phyloP scores from a whole-genome alignment of 2,329 filamentous ascomycete genomes.

The Ceratocystis huliohia region DNA sequence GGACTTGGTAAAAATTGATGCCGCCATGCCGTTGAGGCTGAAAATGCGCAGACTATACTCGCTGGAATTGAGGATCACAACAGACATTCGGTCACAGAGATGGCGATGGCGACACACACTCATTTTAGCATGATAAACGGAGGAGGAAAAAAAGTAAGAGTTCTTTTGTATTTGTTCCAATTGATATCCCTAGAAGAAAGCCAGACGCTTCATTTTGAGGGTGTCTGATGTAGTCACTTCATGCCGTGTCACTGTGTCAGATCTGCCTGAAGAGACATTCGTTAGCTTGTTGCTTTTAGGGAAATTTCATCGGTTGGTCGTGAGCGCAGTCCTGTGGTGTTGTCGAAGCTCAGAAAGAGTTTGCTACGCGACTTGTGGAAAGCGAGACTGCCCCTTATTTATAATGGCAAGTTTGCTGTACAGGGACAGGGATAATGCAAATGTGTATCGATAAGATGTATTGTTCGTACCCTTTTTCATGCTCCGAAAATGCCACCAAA shows the following conservation, averaged over 20 bases:
- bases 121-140: background rate
- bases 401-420: background rate
- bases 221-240: conserved; percentile 21
- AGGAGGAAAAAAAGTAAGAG: conserved; percentile 15
- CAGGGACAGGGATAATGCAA: conserved; percentile 8
- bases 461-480: conserved; percentile 20
- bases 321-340: background rate
- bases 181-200: conserved; percentile 21
- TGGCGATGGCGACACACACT: background rate
- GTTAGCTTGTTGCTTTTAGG: conserved; percentile 15
- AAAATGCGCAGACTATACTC: background rate
- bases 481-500: conserved; percentile 17
- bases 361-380: background rate
- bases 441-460: conserved; percentile 8
- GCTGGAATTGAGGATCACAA: background rate
- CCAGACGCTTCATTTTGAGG: conserved; percentile 20
- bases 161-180: conserved; percentile 21
- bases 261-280: conserved; percentile 17
- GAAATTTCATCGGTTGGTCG: background rate
- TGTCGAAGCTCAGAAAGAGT: background rate
- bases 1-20: background rate
- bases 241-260: conserved; percentile 21
- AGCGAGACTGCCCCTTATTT: conserved; percentile 14
- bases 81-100: background rate
- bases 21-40: background rate